Evolutionary conservation across 208 protist genomes (phyloP).

Genomic region (Trypanosoma rangeli): DNA sequence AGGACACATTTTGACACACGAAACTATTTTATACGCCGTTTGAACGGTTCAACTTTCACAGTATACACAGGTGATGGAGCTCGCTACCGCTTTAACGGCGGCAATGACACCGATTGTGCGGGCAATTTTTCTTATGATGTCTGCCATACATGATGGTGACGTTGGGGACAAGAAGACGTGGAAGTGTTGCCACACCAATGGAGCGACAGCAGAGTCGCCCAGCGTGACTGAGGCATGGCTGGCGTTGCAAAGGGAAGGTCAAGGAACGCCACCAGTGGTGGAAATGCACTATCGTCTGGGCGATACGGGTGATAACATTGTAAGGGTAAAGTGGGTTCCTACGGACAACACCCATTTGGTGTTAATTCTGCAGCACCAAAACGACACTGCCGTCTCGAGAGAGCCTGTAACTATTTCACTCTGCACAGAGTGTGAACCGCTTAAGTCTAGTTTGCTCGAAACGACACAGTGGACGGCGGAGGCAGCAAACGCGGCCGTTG

Average conservation of each 20-base stretch:
- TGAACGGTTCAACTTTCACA: no score
- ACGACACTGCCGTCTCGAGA: not conserved
- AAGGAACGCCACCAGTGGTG: not conserved
- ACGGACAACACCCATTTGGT: constrained; percentile 21
- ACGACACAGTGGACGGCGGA: constrained; percentile 8
- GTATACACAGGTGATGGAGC: constrained; percentile 5
- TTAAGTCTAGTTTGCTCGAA: constrained; percentile 9
- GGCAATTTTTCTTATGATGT: constrained; percentile 21
- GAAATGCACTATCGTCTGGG: constrained; percentile 14
- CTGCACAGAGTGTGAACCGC: constrained; percentile 19
- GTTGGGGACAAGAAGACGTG: constrained; percentile 2
- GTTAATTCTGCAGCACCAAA: constrained; percentile 13
- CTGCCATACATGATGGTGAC: constrained; percentile 9
- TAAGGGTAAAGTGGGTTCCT: constrained; percentile 29
- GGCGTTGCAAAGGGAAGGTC: not conserved
- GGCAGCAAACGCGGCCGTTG: not conserved
- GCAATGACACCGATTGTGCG: constrained; percentile 2
- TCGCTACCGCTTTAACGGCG: constrained; percentile 5
- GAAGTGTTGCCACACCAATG: constrained; percentile 12
- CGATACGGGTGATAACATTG: not conserved
- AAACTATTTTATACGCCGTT: constrained; percentile 7
- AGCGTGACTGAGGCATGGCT: constrained; percentile 7
- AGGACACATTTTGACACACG: not conserved
- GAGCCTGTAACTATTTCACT: constrained; percentile 12
- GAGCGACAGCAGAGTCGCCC: not conserved